Conservation (phyloP, 1,139 yeast species). For the Suhomyces coccinellae region DNA sequence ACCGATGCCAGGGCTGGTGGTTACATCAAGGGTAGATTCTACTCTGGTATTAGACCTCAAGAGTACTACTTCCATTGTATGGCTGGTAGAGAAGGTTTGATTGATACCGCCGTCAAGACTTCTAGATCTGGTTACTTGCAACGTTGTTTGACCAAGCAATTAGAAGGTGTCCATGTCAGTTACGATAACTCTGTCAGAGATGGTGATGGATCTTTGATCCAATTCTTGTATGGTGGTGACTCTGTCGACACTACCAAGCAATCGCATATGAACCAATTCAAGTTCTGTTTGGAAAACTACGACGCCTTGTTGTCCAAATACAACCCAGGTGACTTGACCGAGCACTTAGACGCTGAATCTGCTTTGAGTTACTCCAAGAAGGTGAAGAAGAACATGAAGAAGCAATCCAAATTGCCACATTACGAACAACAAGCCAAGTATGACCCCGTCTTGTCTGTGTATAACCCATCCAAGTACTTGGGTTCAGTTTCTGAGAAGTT, state of each 20-base stretch:
- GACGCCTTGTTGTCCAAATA: conserved; percentile 84
- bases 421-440: conserved; percentile 64
- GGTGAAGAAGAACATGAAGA: conserved; percentile 71
- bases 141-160: conserved; percentile 96
- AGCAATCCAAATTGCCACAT: conserved; percentile 63
- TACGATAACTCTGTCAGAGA: conserved; percentile 97
- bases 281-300: conserved; percentile 89
- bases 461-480: conserved; percentile 82
- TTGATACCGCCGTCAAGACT: conserved; percentile 99
- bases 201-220: conserved; percentile 90
- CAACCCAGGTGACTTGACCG: conserved; percentile 76
- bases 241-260: conserved; percentile 92
- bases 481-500: conserved; percentile 94
- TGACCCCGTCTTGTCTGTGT: conserved; percentile 86
- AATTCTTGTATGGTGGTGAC: conserved; percentile 98
- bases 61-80: conserved; percentile 99
- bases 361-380: conserved; percentile 83
- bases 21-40: conserved; percentile 94
- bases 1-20: conserved; percentile 99
- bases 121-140: conserved; percentile 98
- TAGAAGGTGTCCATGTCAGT: conserved; percentile 93
- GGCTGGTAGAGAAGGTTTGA: conserved; percentile 99
- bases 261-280: conserved; percentile 90
- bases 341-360: conserved; percentile 75
- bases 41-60: conserved; percentile 98